Conservation (phyloP, 2,329 filamentous ascomycete genomes). For the Ophiocordyceps camponoti-leonardi region DNA sequence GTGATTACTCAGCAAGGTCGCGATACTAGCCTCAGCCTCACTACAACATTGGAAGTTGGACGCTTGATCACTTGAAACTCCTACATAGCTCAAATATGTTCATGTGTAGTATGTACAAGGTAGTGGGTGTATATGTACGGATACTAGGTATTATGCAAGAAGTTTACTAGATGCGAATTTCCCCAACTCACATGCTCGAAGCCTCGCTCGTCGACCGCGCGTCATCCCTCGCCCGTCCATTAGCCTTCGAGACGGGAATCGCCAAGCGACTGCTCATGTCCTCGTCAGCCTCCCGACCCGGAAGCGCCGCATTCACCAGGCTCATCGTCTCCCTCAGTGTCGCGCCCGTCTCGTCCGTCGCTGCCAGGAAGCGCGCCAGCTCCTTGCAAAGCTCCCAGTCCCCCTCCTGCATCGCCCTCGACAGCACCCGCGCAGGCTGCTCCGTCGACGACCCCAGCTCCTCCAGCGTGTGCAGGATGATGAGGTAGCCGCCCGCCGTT, state of each 20-base stretch:
- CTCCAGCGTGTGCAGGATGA: constrained; percentile 74
- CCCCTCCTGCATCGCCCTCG: constrained; percentile 61
- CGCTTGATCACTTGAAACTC: too few relatives aligned
- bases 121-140: background rate
- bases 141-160: too few relatives aligned
- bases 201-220: constrained; percentile 18
- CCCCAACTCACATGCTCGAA: constrained; percentile 11
- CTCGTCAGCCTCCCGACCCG: constrained; percentile 12
- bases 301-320: constrained; percentile 28
- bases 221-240: constrained; percentile 18
- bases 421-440: constrained; percentile 66
- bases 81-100: too few relatives aligned
- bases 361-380: constrained; percentile 83
- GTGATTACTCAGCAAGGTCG: too few relatives aligned
- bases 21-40: too few relatives aligned
- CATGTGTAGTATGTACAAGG: too few relatives aligned
- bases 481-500: constrained; percentile 89
- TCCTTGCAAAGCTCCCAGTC: constrained; percentile 97
- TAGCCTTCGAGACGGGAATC: constrained; percentile 13
- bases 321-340: constrained; percentile 59
- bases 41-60: too few relatives aligned
- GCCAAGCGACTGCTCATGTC: constrained; percentile 13
- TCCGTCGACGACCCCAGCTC: constrained; percentile 53
- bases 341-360: constrained; percentile 72
- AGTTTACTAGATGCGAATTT: background rate